Base-by-base conservation (phyloP, 2,329 filamentous ascomycete genomes). In the Trichophyton schoenleinii region DNA sequence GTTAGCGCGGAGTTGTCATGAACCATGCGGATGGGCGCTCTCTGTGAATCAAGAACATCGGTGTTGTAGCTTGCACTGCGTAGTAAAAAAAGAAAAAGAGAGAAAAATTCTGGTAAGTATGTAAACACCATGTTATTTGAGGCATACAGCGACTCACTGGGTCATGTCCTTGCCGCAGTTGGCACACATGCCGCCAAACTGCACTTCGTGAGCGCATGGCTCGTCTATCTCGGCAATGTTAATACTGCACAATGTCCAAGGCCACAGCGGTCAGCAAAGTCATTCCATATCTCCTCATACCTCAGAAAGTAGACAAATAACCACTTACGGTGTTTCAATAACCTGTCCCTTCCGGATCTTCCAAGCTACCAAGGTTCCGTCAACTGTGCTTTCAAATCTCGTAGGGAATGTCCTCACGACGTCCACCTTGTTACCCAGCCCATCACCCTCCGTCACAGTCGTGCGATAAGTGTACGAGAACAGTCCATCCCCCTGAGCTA, bases 111-210 rank as follows among this genome's bases (percentile, higher is more conserved):
- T 20, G 25, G n/a, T 20, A 15, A 42, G 57, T n/a, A 15, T 38
- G 49, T 38, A 18, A 31, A 38, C 18, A 59, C 22, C 5, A 2
- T 13, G 9, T 18, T 60, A 57, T 52, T 44, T 11, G n/a, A 49
- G 49, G 42, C 46, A 36, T 58, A n/a, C 38, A 38, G 38, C 20
- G 46, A 71, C 79, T 65, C 76, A 83, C 80, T 90, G 86, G 60
- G 89, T 96, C 91, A 99, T 96, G 75, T 97, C 91, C 75, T 92
- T 90, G 65, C 94, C 94, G 74, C 94, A 99, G 64, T 91, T 83
- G 63, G 86, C 90, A 76, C 94, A 99, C 66, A 99, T 82, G 52
- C 91, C 91, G 61, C 88, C 87, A 70, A 89, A 96, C 74, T 97
- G 92, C 46, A 95, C 82, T 68, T 92, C 88, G 75, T 99, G 94